Conservation (phyloP, 441 rosid genomes). For the Adansonia madagascariensis region DNA sequence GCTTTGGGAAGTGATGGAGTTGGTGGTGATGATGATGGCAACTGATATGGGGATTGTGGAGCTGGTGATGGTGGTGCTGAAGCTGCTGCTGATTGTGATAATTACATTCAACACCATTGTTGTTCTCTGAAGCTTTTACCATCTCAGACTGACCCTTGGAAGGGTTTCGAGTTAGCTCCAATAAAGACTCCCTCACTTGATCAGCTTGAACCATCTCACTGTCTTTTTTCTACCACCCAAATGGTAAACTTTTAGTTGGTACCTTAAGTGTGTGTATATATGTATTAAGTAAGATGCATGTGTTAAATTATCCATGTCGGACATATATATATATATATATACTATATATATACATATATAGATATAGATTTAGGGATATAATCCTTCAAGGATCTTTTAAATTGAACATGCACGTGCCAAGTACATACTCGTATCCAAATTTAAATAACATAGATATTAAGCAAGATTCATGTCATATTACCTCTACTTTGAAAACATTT, state of each 20-base stretch:
- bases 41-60: constrained; percentile 36
- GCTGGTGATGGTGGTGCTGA: constrained; percentile 25
- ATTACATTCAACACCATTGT: constrained; percentile 42
- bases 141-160: constrained; percentile 59
- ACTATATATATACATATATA: not conserved
- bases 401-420: no score
- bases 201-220: constrained; percentile 78
- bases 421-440: no score
- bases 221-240: constrained; percentile 64
- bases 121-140: constrained; percentile 41
- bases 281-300: not conserved
- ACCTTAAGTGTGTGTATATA: not conserved
- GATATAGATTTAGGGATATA: no score
- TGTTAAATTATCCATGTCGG: no score
- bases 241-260: not conserved
- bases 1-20: constrained; percentile 47
- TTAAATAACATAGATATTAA: not conserved
- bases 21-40: constrained; percentile 37
- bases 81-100: constrained; percentile 40
- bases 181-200: constrained; percentile 71
- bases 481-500: constrained; percentile 88
- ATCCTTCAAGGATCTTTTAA: no score
- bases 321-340: not conserved
- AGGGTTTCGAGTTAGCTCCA: constrained; percentile 68
- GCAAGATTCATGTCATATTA: constrained; percentile 25